These are phyloP conservation scores for Barbatosphaeria neglecta DNA, from an alignment of 495 filamentous ascomycete genomes.

Conservation along the genomic window DNA sequence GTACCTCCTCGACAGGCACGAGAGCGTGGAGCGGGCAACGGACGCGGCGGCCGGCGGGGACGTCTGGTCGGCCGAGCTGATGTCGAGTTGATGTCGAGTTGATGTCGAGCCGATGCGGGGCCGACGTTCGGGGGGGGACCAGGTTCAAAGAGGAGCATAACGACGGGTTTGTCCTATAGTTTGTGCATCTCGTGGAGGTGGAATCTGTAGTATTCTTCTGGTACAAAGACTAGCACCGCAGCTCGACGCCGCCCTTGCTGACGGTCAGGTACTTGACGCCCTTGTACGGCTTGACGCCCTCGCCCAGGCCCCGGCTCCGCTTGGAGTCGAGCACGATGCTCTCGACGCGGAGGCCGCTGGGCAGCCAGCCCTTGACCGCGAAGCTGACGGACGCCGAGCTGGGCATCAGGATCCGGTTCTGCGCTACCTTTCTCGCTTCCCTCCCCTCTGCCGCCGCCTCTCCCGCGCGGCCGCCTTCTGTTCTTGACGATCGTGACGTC, in stretches of 20 bases:
- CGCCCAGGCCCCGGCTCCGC: slow-evolving; percentile 75
- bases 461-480: slow-evolving; percentile 24
- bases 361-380: slow-evolving; percentile 85
- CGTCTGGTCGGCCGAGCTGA: not conserved
- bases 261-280: slow-evolving; percentile 95
- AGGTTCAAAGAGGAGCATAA: not conserved
- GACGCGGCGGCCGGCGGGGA: not conserved
- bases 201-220: not conserved
- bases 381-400: slow-evolving; percentile 79
- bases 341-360: slow-evolving; percentile 89
- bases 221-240: slow-evolving; percentile 47
- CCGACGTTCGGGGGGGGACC: not conserved
- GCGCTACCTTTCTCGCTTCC: slow-evolving; percentile 42
- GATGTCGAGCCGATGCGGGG: no score
- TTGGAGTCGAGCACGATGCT: slow-evolving; percentile 74
- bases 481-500: no score
- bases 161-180: no score
- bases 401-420: slow-evolving; percentile 83
- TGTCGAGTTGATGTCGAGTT: not conserved
- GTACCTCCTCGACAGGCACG: slow-evolving; percentile 1
- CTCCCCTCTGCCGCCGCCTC: slow-evolving; percentile 17
- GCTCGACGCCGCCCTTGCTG: slow-evolving; percentile 75
- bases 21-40: not conserved
- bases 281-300: slow-evolving; percentile 89
- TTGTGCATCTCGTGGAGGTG: no score